Conservation (phyloP, 345 rosid species). For the rapeseed (Brassica napus) region Da-Ae NC_063440.1:19195001-19195500, state of each 20-base stretch:
- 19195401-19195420: not conserved
- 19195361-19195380: slow-evolving; percentile 92
- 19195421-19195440: not conserved
- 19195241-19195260: slow-evolving; percentile 75
- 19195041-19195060: slow-evolving; percentile 67
- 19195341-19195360: slow-evolving; percentile 84
- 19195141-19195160: slow-evolving; percentile 77
- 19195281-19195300: slow-evolving; percentile 89
- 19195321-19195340: slow-evolving; percentile 80
- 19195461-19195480: slow-evolving; percentile 97
- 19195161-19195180: not conserved
- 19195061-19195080: slow-evolving; percentile 91
- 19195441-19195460: slow-evolving; percentile 71
- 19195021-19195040: slow-evolving; percentile 25
- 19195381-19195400: too few relatives aligned
- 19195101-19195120: slow-evolving; percentile 95
- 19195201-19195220: not conserved
- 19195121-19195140: slow-evolving; percentile 80
- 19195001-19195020: slow-evolving; percentile 40
- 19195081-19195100: slow-evolving; percentile 99
- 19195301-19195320: slow-evolving; percentile 73
- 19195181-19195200: not conserved
- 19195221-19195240: slow-evolving; percentile 83
- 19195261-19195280: slow-evolving; percentile 82
- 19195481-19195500: slow-evolving; percentile 86